Evolutionary conservation across 169 alveolate genomes (phyloP).

Genomic region (Eimeria tenella): DNA sequence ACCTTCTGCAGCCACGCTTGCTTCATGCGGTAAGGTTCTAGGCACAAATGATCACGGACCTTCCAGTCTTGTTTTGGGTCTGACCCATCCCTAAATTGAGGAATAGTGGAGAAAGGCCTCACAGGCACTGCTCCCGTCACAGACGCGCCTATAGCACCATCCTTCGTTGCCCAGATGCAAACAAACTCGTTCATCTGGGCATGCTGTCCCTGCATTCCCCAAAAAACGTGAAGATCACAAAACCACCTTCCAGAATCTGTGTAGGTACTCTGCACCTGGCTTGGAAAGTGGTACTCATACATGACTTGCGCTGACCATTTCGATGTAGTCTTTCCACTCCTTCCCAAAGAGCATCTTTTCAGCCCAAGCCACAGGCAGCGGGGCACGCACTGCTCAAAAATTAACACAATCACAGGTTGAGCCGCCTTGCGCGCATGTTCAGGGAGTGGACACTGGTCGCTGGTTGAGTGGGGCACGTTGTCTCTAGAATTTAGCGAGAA

Average conservation of each 20-base stretch:
- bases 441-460: no score
- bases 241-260: background rate
- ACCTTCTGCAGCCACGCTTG: no score
- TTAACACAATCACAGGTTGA: background rate
- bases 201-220: constrained; percentile 25
- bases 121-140: constrained; percentile 72
- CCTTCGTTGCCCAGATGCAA: constrained; percentile 70
- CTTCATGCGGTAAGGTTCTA: no score
- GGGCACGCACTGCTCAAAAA: constrained; percentile 63
- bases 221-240: background rate
- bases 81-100: constrained; percentile 62
- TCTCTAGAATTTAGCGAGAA: no score
- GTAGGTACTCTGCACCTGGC: no score
- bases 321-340: constrained; percentile 53
- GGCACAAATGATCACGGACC: constrained; percentile 4
- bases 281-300: no score
- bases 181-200: constrained; percentile 64
- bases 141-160: constrained; percentile 74
- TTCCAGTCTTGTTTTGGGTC: constrained; percentile 67
- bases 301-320: constrained; percentile 10
- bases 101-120: constrained; percentile 13
- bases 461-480: no score
- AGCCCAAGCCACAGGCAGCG: constrained; percentile 39
- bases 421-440: no score
- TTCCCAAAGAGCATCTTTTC: constrained; percentile 41